phyloP scores from a whole-genome alignment of 2,329 filamentous ascomycete species.

The Colletotrichum somersetense region DNA sequence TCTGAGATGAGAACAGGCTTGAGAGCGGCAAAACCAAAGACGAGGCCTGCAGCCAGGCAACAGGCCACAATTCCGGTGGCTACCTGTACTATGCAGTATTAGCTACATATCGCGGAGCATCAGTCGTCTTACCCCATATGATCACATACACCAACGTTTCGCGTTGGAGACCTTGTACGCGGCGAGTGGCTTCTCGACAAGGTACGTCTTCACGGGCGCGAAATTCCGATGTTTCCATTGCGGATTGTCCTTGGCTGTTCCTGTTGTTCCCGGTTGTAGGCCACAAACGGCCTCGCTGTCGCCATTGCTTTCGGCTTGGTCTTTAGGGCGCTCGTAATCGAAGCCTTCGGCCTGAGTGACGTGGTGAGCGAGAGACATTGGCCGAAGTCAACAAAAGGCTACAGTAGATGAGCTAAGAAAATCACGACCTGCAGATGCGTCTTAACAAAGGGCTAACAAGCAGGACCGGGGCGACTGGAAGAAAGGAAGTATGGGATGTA shows the following conservation, averaged over 20 bases:
- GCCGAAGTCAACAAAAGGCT: not conserved
- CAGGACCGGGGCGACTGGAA: not conserved
- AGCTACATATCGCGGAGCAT: not conserved
- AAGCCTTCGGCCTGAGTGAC: constrained; percentile 57
- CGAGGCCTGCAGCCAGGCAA: constrained; percentile 79
- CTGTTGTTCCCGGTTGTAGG: constrained; percentile 41
- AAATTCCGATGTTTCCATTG: constrained; percentile 47
- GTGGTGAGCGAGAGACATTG: constrained; percentile 59
- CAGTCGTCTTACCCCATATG: not conserved
- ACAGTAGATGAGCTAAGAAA: not conserved
- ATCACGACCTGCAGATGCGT: not conserved
- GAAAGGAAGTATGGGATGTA: not conserved
- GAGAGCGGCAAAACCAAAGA: constrained; percentile 89
- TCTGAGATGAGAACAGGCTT: constrained; percentile 83
- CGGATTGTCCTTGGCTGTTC: constrained; percentile 27
- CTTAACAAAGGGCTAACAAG: too few species aligned
- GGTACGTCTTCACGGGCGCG: constrained; percentile 45
- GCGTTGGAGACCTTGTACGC: constrained; percentile 50
- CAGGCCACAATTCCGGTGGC: constrained; percentile 77
- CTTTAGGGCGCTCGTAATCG: constrained; percentile 51
- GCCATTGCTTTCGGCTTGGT: constrained; percentile 43
- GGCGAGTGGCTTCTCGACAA: constrained; percentile 47
- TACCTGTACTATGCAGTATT: constrained; percentile 71
- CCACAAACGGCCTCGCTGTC: constrained; percentile 46
- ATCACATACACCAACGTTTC: constrained; percentile 45